phyloP scores from a whole-genome alignment of 805 yeast species.

The Jamesozyma rosinii region DNA sequence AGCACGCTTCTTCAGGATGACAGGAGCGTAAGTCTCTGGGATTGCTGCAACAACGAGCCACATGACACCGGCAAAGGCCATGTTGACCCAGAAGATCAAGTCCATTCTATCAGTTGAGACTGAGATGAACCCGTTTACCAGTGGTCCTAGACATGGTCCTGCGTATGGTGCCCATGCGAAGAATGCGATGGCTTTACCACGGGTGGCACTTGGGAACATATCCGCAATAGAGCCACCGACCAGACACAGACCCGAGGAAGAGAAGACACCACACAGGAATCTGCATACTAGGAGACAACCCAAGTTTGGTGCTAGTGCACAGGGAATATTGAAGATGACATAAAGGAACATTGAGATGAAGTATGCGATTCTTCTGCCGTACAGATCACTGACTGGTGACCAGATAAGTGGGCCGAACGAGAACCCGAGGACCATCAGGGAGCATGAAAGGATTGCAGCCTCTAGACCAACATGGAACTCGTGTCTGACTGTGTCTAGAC shows the following conservation, averaged over 20 bases:
- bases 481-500: constrained; percentile 56
- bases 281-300: constrained; percentile 75
- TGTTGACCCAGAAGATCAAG: constrained; percentile 77
- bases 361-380: constrained; percentile 80
- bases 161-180: constrained; percentile 89
- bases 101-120: constrained; percentile 62
- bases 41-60: constrained; percentile 55
- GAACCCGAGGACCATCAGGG: constrained; percentile 84
- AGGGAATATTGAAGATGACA: constrained; percentile 74
- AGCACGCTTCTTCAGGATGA: constrained; percentile 61
- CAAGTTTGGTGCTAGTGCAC: constrained; percentile 75
- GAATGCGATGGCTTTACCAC: constrained; percentile 85
- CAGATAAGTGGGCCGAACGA: constrained; percentile 79
- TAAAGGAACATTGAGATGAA: constrained; percentile 66
- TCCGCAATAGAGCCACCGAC: constrained; percentile 92
- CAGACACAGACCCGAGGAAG: constrained; percentile 72
- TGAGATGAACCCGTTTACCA: constrained; percentile 78
- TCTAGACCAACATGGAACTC: constrained; percentile 63
- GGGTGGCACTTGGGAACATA: constrained; percentile 67
- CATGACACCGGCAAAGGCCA: constrained; percentile 84
- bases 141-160: constrained; percentile 86
- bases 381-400: constrained; percentile 82
- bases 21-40: constrained; percentile 92
- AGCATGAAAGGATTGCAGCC: constrained; percentile 71
- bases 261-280: constrained; percentile 78